Percentiles rank a stretch among this genome's conserved stretches.
Conservation (phyloP, 805 yeast species). For the Maudiozyma turicensis region DNA sequence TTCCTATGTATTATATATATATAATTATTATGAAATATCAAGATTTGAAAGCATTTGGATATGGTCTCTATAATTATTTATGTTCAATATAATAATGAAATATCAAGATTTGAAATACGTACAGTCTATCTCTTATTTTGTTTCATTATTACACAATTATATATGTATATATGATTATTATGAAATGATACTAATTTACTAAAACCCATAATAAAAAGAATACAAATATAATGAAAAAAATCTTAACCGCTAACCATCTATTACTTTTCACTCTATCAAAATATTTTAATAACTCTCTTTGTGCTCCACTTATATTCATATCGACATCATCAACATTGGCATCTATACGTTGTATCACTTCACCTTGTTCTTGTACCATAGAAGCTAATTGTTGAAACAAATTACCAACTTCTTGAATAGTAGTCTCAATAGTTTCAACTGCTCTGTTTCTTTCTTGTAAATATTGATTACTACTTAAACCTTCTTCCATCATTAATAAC, state of each 20-base stretch:
- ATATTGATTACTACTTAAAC: constrained; percentile 43
- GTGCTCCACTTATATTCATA: constrained; percentile 86
- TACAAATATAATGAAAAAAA: constrained; percentile 76
- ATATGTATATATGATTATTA: not conserved
- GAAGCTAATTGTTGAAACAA: constrained; percentile 90
- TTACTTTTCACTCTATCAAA: constrained; percentile 81
- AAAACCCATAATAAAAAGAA: constrained; percentile 73
- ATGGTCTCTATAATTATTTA: not conserved
- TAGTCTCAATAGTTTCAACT: constrained; percentile 92
- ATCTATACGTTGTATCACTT: constrained; percentile 89
- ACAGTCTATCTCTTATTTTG: not conserved
- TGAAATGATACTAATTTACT: constrained; percentile 39
- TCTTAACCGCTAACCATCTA: constrained; percentile 83
- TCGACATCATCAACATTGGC: constrained; percentile 89
- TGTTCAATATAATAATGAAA: not conserved
- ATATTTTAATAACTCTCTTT: constrained; percentile 83
- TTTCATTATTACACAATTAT: not conserved
- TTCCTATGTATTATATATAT: too few relatives aligned
- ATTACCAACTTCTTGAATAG: constrained; percentile 93
- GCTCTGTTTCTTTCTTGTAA: constrained; percentile 79
- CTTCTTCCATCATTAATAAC: constrained; percentile 75
- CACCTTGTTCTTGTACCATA: constrained; percentile 97
- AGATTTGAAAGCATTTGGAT: too few relatives aligned
- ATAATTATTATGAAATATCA: too few relatives aligned
- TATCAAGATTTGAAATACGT: not conserved